A percentile compares a stretch with the other conserved stretches of the same genome.
Conservation (phyloP, 2,329 filamentous ascomycete genomes). For the Aureobasidium namibiae region DNA sequence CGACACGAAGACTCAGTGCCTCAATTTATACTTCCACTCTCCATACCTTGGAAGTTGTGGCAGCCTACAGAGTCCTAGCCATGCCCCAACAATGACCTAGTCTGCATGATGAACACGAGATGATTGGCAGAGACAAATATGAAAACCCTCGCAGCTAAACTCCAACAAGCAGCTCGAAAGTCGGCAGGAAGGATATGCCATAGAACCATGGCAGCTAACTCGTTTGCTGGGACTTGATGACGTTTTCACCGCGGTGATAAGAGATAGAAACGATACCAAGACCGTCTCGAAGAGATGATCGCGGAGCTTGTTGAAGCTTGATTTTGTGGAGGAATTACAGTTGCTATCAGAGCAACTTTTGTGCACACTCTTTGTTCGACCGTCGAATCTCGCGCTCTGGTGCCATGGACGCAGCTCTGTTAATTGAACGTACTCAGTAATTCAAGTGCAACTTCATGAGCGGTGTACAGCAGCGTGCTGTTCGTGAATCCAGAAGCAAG, state of each 20-base stretch:
- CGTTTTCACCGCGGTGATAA: background rate
- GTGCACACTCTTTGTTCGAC: background rate
- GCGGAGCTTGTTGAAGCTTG: background rate
- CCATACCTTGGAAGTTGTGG: background rate
- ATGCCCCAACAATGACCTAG: background rate
- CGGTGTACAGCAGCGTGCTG: background rate
- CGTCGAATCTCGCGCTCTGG: background rate
- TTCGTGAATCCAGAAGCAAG: background rate
- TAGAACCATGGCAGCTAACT: background rate
- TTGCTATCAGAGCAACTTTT: background rate
- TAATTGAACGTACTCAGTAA: background rate
- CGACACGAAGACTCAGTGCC: background rate
- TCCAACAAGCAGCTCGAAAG: conserved; percentile 8
- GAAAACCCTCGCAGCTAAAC: conserved; percentile 2
- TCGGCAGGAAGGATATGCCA: background rate
- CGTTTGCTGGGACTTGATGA: background rate
- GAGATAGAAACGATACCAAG: background rate
- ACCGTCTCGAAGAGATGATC: background rate
- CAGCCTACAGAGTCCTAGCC: background rate
- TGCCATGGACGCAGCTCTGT: background rate
- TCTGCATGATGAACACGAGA: background rate
- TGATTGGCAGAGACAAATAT: background rate
- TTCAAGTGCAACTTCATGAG: background rate
- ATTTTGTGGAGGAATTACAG: background rate
- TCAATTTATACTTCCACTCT: conserved; percentile 2